Conservation (phyloP, 2,329 filamentous ascomycete genomes). For the Geoglossum cookeanum region DNA sequence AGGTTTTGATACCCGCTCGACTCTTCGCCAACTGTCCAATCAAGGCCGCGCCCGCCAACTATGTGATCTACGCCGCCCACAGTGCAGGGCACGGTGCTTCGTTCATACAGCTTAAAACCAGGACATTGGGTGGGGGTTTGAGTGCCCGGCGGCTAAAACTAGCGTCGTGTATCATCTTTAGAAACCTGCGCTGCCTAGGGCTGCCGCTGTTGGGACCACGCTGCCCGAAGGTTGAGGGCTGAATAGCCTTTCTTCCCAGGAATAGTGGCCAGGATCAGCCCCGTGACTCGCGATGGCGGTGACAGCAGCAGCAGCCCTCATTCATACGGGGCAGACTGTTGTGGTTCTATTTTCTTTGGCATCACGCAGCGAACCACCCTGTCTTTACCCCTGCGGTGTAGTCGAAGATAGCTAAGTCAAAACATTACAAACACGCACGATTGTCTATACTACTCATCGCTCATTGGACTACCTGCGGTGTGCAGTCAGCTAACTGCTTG, state of each 20-base stretch:
- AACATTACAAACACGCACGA: not conserved
- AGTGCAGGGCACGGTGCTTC: too few species aligned
- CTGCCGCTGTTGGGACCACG: not conserved
- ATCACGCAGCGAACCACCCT: not conserved
- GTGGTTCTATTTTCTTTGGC: not conserved
- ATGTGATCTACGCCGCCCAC: not conserved
- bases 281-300: not conserved
- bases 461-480: conserved; percentile 1
- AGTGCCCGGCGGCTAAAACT: not conserved
- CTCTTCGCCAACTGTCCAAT: not conserved
- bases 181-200: not conserved
- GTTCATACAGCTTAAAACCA: not conserved
- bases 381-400: not conserved
- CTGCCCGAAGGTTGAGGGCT: not conserved
- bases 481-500: not conserved
- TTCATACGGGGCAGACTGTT: not conserved
- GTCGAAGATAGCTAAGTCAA: not conserved
- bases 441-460: not conserved
- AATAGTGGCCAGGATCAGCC: too few species aligned
- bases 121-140: not conserved
- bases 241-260: too few species aligned
- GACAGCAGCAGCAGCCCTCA: not conserved
- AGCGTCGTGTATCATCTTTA: not conserved
- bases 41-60: not conserved
- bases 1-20: not conserved